phyloP scores from a whole-genome alignment of 805 yeast species.

The Debaryomyces tyrocola region DNA sequence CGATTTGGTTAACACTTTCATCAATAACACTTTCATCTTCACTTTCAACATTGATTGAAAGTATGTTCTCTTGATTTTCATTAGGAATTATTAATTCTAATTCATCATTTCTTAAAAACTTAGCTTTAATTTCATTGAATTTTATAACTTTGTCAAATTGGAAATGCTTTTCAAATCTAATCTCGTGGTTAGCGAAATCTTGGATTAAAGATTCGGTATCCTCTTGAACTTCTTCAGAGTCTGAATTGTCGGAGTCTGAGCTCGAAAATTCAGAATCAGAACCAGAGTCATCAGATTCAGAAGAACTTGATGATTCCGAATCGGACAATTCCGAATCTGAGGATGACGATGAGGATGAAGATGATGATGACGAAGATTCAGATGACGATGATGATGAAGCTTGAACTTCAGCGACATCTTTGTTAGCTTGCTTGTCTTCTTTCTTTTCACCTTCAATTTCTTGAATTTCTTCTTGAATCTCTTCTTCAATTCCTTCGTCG shows the following conservation, averaged over 20 bases:
- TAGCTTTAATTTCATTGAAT: conserved; percentile 37
- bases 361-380: conserved; percentile 1
- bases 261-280: conserved; percentile 14
- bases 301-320: conserved; percentile 14
- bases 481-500: conserved; percentile 3
- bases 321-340: conserved; percentile 10
- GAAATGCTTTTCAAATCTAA: conserved; percentile 43
- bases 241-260: conserved; percentile 12
- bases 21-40: conserved; percentile 15
- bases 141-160: conserved; percentile 40
- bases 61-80: conserved; percentile 24
- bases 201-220: conserved; percentile 38
- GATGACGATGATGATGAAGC: conserved; percentile 8
- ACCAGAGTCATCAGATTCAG: conserved; percentile 12
- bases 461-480: conserved; percentile 12
- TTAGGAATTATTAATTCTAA: conserved; percentile 44
- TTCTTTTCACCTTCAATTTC: conserved; percentile 12
- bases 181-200: conserved; percentile 40
- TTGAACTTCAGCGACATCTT: conserved; percentile 3
- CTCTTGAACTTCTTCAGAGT: conserved; percentile 25
- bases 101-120: conserved; percentile 38
- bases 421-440: conserved; percentile 13
- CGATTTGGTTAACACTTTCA: conserved; percentile 2
- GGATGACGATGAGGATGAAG: neutral
- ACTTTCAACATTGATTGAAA: conserved; percentile 25